Evolutionary conservation across 2,329 filamentous ascomycete species (phyloP).

Genomic region (Fusarium sp.): DNA sequence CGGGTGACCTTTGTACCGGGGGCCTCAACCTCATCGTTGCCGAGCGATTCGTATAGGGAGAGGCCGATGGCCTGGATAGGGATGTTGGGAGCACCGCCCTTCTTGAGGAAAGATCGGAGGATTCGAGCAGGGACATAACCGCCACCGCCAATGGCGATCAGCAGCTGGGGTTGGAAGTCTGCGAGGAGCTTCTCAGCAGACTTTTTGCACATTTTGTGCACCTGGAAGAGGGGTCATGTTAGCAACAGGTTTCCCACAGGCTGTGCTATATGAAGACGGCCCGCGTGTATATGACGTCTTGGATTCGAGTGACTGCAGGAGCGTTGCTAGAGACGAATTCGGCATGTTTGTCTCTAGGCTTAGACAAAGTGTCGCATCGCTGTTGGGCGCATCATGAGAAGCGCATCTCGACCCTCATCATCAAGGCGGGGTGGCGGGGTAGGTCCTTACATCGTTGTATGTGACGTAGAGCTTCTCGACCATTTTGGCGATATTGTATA

Average conservation of each 20-base stretch:
- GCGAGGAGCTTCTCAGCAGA: constrained; percentile 82
- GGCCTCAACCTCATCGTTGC: constrained; percentile 68
- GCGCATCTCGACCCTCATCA: constrained; percentile 32
- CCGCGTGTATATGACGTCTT: background rate
- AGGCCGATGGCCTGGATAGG: constrained; percentile 99
- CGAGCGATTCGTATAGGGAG: constrained; percentile 91
- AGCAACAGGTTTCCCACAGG: constrained; percentile 10
- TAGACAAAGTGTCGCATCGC: constrained; percentile 4
- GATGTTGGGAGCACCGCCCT: constrained; percentile 87
- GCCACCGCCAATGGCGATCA: constrained; percentile 97
- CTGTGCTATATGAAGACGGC: background rate
- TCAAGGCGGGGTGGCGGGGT: constrained; percentile 44
- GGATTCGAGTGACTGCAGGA: background rate
- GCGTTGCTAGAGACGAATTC: background rate
- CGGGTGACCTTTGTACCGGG: constrained; percentile 92
- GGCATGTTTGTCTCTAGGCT: background rate
- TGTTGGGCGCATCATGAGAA: constrained; percentile 16
- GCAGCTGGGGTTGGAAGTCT: constrained; percentile 90
- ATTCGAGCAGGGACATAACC: constrained; percentile 98
- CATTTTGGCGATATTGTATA: constrained; percentile 63
- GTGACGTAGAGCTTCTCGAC: constrained; percentile 88
- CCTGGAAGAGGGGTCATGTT: constrained; percentile 59
- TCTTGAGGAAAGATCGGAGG: constrained; percentile 96
- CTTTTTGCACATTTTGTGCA: constrained; percentile 96
- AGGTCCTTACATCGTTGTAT: constrained; percentile 80